Percentiles rank a stretch among this genome's conserved stretches.
phyloP scores from a whole-genome alignment of 257 asterid genomes.

The Solanum chiquidenum region DNA sequence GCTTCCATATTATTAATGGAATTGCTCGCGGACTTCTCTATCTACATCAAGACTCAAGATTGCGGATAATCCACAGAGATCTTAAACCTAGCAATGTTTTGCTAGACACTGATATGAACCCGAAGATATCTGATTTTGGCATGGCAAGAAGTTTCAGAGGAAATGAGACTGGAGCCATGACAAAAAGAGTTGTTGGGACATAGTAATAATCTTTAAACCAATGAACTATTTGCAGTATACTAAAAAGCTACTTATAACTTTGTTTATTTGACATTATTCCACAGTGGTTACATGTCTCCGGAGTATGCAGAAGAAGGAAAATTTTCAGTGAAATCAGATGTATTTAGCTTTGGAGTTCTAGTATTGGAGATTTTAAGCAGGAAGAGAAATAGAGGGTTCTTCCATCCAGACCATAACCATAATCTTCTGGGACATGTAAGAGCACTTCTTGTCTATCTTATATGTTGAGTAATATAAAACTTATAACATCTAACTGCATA shows the following conservation, averaged over 20 bases:
- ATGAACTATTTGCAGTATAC: not conserved
- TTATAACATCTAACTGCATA: not conserved
- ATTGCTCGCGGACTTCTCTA: not conserved
- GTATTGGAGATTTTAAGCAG: not conserved
- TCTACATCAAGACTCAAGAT: not conserved
- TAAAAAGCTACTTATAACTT: not conserved
- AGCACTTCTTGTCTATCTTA: not conserved
- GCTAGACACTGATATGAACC: not conserved
- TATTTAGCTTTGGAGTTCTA: not conserved
- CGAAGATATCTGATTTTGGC: not conserved
- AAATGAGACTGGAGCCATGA: not conserved
- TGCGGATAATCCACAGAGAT: not conserved
- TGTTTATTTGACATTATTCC: not conserved
- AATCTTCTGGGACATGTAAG: not conserved
- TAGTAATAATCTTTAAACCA: not conserved
- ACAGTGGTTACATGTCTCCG: not conserved
- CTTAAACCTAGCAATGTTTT: not conserved
- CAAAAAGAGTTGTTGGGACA: not conserved
- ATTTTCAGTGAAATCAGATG: not conserved
- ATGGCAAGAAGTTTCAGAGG: not conserved
- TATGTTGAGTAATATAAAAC: not conserved
- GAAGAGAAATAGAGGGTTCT: not conserved
- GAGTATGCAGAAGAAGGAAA: not conserved
- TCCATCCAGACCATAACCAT: not conserved
- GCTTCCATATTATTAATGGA: not conserved